A percentile compares a stretch with the other conserved stretches of the same genome.
These are phyloP conservation scores for Pseudogymnoascus destructans DNA, from an alignment of 2,329 filamentous ascomycete species.

Conservation along the genomic window DNA sequence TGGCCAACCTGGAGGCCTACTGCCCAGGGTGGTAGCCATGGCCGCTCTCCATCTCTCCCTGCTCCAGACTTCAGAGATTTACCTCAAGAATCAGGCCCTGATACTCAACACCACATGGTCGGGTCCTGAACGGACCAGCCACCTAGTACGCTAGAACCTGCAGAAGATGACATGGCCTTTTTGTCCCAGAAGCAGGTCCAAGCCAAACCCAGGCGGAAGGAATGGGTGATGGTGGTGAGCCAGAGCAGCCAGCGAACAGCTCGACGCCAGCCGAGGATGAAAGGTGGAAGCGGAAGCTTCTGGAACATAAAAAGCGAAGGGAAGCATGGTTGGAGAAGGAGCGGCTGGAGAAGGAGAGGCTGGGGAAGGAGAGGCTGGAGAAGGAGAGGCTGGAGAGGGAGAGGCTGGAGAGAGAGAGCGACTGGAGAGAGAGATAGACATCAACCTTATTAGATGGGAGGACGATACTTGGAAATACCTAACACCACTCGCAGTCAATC, in stretches of 20 bases:
- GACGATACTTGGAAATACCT: neutral
- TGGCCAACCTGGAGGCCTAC: neutral
- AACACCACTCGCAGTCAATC: neutral
- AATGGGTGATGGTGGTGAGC: neutral
- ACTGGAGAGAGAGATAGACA: constrained; percentile 5
- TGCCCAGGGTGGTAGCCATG: neutral
- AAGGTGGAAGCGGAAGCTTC: neutral
- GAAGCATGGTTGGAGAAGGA: neutral
- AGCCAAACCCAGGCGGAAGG: neutral
- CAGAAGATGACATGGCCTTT: neutral
- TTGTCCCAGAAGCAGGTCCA: neutral
- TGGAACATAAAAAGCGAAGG: neutral
- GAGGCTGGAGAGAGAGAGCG: constrained; percentile 14
- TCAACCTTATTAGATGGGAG: neutral
- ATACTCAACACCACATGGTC: neutral
- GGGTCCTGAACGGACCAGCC: neutral
- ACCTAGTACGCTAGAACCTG: neutral
- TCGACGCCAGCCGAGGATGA: neutral
- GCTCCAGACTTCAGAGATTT: neutral
- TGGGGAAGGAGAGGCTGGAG: neutral
- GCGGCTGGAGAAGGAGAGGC: too few species aligned
- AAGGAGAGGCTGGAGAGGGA: constrained; percentile 35
- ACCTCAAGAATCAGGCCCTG: neutral
- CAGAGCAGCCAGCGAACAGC: neutral
- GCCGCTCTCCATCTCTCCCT: neutral